These are phyloP conservation scores for Scutellaria galericulata DNA, from an alignment of 257 asterid species.

Conservation along the genomic window DNA sequence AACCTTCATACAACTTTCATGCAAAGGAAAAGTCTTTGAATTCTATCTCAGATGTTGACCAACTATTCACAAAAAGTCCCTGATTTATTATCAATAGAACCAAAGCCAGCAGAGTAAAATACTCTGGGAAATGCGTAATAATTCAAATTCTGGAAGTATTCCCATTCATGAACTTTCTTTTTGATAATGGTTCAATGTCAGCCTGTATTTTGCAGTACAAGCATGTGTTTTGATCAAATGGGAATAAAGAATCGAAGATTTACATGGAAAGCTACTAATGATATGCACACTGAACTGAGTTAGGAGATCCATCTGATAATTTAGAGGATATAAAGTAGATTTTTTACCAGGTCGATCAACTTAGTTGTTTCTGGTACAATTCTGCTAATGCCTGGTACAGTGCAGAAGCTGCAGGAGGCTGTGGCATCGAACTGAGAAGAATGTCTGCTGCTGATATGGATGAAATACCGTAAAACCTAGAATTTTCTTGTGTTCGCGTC, in stretches of 20 bases:
- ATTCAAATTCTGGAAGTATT: no score
- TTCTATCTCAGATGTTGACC: no score
- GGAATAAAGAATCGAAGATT: slow-evolving; percentile 34
- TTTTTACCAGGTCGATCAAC: background rate
- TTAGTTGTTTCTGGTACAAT: slow-evolving; percentile 50
- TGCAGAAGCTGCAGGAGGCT: slow-evolving; percentile 74
- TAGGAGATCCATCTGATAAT: background rate
- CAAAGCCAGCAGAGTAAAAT: no score
- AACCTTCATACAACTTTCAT: no score
- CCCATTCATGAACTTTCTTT: no score
- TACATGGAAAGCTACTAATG: slow-evolving; percentile 24
- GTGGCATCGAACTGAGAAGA: slow-evolving; percentile 66
- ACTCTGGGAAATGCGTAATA: no score
- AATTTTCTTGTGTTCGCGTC: slow-evolving; percentile 61
- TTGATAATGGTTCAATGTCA: no score
- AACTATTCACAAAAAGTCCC: no score
- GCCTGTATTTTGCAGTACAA: slow-evolving; percentile 12
- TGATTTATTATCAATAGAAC: no score
- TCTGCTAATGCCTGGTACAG: slow-evolving; percentile 60
- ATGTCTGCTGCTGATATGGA: slow-evolving; percentile 57
- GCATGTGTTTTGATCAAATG: slow-evolving; percentile 13
- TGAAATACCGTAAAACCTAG: slow-evolving; percentile 63
- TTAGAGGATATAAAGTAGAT: background rate
- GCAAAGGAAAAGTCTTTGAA: no score
- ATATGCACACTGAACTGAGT: slow-evolving; percentile 26